These are phyloP conservation scores for Plantago major DNA, from an alignment of 257 asterid species.

Conservation along the genomic window DNA sequence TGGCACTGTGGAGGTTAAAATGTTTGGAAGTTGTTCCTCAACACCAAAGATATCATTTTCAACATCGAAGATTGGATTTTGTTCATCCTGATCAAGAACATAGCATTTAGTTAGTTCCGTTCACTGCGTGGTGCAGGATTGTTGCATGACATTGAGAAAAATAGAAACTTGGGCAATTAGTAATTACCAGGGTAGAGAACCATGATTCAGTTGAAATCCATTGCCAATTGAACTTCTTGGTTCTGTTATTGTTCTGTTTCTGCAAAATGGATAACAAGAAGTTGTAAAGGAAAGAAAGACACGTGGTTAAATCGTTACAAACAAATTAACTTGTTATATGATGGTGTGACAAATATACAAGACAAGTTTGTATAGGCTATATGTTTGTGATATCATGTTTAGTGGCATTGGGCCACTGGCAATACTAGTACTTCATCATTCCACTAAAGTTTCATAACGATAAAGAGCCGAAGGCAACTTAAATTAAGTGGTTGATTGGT, in stretches of 20 bases:
- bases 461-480: too few species aligned
- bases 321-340: neutral
- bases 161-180: neutral
- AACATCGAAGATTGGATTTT: neutral
- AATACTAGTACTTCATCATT: too few species aligned
- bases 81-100: neutral
- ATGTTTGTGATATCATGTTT: too few species aligned
- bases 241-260: neutral
- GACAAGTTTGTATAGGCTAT: too few species aligned
- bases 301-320: neutral
- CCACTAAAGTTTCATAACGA: too few species aligned
- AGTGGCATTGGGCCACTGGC: too few species aligned
- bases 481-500: too few species aligned
- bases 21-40: neutral
- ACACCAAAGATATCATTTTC: neutral
- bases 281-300: neutral
- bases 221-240: slow-evolving; percentile 13
- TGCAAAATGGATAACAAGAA: neutral
- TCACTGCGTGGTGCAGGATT: neutral
- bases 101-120: neutral
- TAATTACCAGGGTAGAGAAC: slow-evolving; percentile 19
- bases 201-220: slow-evolving; percentile 13
- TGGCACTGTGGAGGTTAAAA: neutral
- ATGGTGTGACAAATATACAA: neutral
- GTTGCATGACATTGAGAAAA: neutral